Percentiles rank a stretch among this genome's conserved stretches.
These are phyloP conservation scores for Oehlia diaphana DNA, from an alignment of 192 early-diverging fungal species.

Conservation along the genomic window DNA sequence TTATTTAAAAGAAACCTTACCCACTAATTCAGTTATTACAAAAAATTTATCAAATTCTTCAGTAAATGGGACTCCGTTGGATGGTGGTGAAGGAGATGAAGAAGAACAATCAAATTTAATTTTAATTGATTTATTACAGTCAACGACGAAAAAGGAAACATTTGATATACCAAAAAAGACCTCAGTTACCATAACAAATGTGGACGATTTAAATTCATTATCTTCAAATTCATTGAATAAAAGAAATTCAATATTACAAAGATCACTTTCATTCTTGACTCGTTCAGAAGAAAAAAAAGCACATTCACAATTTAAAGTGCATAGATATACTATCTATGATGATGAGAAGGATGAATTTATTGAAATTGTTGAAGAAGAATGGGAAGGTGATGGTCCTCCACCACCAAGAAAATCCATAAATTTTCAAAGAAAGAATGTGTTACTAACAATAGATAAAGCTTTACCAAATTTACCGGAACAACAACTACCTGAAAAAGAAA, in stretches of 20 bases:
- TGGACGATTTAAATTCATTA: no score
- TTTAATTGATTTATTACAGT: no score
- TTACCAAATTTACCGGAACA: slow-evolving; percentile 2
- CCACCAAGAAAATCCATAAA: not conserved
- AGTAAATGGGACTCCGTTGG: no score
- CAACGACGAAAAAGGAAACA: no score
- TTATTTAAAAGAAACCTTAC: no score
- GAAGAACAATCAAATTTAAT: no score
- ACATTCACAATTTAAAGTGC: slow-evolving; percentile 8
- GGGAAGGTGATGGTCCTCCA: slow-evolving; percentile 8
- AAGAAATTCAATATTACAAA: not conserved
- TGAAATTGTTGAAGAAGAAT: slow-evolving; percentile 17
- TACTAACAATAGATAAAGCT: not conserved
- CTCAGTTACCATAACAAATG: no score
- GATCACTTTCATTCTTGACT: slow-evolving; percentile 8
- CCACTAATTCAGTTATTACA: no score
- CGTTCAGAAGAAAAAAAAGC: not conserved
- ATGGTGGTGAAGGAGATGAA: no score
- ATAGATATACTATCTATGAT: slow-evolving; percentile 19
- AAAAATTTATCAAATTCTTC: no score
- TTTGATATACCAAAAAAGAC: no score
- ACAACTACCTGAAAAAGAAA: not conserved
- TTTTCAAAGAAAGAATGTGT: not conserved
- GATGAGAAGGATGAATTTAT: slow-evolving; percentile 12
- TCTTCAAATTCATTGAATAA: not conserved